Evolutionary conservation across 169 alveolate genomes (phyloP), one percentile per base, ranked within the genome.

Genomic region (Eimeria maxima): DNA sequence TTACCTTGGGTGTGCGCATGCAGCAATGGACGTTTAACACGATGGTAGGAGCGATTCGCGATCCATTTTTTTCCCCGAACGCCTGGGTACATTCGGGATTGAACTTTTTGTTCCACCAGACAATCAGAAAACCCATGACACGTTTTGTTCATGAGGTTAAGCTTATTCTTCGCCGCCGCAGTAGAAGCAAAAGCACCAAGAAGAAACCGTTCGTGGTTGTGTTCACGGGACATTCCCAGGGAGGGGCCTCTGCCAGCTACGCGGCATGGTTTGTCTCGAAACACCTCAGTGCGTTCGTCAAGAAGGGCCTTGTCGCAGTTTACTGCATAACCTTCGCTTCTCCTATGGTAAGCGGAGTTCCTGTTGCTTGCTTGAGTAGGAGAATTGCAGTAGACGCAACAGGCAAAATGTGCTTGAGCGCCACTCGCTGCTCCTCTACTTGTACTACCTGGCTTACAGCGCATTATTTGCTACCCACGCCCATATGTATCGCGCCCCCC

Each of bases 191-290:
- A 22, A 45, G 60, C 89, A 13, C 47, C 44, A 33, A 16, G 29
- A 88, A 55, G 42, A 80, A 80, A 4, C 96, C 96, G 27, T 80
- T 74, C 42, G 92, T 80, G 33, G 96, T 94, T 24, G 95, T 42
- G 29, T 65, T 94, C 29, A 67, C 89, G n/a, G 96, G 96, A 29
- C 96, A 94, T 67, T 94, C 96, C n/a, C 94, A 83, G 55, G 96
- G 96, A 57, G 96, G 95, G 45, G 94, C 96, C 14, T 67, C 83
- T 0, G 84, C 95, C 38, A 47, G 27, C 2, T 78, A 69, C 57
- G 95, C 65, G 22, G 84, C 90, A 57, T 93, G 96, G 96, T 93
- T 93, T 67, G 92, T 93, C 44, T 86, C 96, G 7, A 78, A 65
- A 33, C 88, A 60, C 53, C 87, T 93, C 76, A 60, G n/a, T 13